These are phyloP conservation scores for Paramecium bursaria DNA, from an alignment of 73 alveolate genomes.

Conservation along the genomic window DNA sequence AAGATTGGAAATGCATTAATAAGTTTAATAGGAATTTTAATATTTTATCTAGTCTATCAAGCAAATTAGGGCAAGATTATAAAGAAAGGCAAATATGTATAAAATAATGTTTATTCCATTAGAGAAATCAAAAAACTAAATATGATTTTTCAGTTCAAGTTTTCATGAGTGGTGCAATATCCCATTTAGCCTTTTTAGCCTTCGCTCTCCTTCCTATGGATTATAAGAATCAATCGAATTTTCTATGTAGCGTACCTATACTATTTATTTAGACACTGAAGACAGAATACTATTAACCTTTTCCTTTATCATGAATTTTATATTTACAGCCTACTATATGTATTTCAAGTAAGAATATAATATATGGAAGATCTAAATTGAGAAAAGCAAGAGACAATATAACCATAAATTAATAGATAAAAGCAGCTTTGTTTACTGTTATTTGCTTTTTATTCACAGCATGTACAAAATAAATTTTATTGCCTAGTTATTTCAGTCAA, in stretches of 20 bases:
- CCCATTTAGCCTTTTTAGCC: constrained; percentile 43
- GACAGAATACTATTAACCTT: constrained; percentile 54
- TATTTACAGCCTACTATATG: constrained; percentile 41
- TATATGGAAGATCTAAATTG: background rate
- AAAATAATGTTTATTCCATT: no score
- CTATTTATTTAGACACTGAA: constrained; percentile 35
- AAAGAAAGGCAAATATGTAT: background rate
- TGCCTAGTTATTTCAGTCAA: constrained; percentile 21
- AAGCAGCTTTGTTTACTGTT: constrained; percentile 51
- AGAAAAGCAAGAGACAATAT: background rate
- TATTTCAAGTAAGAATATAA: background rate
- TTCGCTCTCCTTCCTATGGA: constrained; percentile 56
- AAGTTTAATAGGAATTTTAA: constrained; percentile 42
- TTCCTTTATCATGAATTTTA: constrained; percentile 47
- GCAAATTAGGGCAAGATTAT: constrained; percentile 12
- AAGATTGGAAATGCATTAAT: constrained; percentile 62
- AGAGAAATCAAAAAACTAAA: background rate
- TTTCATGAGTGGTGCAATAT: constrained; percentile 10
- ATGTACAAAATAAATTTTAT: background rate
- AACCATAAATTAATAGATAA: constrained; percentile 19
- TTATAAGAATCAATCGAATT: constrained; percentile 44
- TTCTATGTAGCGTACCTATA: background rate
- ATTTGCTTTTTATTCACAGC: constrained; percentile 51
- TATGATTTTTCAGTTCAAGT: constrained; percentile 24
- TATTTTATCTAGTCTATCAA: constrained; percentile 46